Conservation (phyloP, 73 alveolate species). For the Symbiodinium natans region DNA sequence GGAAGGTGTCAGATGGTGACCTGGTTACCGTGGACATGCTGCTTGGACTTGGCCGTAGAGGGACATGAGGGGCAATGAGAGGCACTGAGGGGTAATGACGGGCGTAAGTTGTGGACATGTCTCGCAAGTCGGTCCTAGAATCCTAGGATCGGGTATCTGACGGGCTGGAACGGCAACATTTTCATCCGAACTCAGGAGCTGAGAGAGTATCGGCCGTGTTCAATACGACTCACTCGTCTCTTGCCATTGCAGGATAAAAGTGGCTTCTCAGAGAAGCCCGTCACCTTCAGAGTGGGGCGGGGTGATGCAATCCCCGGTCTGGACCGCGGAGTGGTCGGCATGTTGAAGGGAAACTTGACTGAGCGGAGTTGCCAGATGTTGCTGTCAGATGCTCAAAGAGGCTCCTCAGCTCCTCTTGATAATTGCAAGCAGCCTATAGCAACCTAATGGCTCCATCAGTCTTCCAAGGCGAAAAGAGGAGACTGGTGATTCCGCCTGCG, state of each 20-base stretch:
- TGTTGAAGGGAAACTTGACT: constrained; percentile 57
- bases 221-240: neutral
- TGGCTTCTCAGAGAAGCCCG: constrained; percentile 83
- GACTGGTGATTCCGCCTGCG: constrained; percentile 90
- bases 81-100: no score
- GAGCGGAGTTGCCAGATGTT: neutral
- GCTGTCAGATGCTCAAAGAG: no score
- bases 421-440: no score
- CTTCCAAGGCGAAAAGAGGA: constrained; percentile 88
- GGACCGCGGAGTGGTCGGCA: constrained; percentile 81
- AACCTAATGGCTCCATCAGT: no score
- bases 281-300: constrained; percentile 72
- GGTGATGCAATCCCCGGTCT: constrained; percentile 83
- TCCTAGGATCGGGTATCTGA: constrained; percentile 70
- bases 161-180: constrained; percentile 87
- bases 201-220: neutral
- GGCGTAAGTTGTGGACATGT: no score
- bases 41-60: neutral
- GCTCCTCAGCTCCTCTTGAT: neutral
- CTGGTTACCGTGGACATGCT: constrained; percentile 59
- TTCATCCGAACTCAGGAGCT: constrained; percentile 75
- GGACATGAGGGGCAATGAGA: neutral
- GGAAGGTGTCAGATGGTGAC: constrained; percentile 38
- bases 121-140: neutral
- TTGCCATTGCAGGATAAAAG: constrained; percentile 28